phyloP scores from a whole-genome alignment of 2,329 filamentous ascomycete genomes.

The Pseudogymnoascus sp. region DNA sequence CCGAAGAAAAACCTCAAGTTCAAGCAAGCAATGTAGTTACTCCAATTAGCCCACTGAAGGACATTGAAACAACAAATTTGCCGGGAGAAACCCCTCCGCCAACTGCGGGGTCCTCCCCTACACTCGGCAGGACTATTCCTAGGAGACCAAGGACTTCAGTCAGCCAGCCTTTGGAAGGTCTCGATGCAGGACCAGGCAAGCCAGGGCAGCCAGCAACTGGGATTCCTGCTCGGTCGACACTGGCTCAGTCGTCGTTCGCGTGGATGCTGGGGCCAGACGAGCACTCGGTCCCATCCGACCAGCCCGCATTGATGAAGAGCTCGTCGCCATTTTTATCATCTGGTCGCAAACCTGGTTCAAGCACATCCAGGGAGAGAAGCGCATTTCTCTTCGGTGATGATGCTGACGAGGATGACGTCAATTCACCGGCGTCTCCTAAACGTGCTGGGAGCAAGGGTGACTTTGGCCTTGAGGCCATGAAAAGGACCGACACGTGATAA shows the following conservation, averaged over 20 bases:
- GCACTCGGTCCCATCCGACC: conserved; percentile 16
- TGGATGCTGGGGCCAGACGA: conserved; percentile 62
- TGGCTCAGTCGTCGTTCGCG: conserved; percentile 70
- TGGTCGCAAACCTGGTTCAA: conserved; percentile 21
- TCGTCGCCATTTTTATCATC: conserved; percentile 26
- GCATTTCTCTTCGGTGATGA: conserved; percentile 31
- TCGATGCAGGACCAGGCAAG: not conserved
- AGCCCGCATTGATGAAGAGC: conserved; percentile 23
- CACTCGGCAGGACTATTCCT: not conserved
- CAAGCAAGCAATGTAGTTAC: not conserved
- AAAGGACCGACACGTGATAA: conserved; percentile 1
- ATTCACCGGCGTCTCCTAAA: conserved; percentile 15
- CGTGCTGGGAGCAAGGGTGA: conserved; percentile 23
- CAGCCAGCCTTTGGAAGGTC: not conserved
- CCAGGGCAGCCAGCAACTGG: conserved; percentile 32
- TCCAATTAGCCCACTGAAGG: not conserved
- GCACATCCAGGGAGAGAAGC: conserved; percentile 26
- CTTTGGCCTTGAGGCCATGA: conserved; percentile 26
- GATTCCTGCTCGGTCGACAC: conserved; percentile 55
- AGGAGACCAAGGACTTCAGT: not conserved
- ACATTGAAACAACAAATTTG: not conserved
- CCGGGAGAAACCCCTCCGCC: not conserved
- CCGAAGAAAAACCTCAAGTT: not conserved
- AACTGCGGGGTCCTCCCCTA: not conserved
- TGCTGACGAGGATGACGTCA: conserved; percentile 17